Percentiles rank a stretch among this genome's conserved stretches.
These are phyloP conservation scores for Globisporangium spiculum DNA, from an alignment of 352 stramenopile species.

Conservation along the genomic window DNA sequence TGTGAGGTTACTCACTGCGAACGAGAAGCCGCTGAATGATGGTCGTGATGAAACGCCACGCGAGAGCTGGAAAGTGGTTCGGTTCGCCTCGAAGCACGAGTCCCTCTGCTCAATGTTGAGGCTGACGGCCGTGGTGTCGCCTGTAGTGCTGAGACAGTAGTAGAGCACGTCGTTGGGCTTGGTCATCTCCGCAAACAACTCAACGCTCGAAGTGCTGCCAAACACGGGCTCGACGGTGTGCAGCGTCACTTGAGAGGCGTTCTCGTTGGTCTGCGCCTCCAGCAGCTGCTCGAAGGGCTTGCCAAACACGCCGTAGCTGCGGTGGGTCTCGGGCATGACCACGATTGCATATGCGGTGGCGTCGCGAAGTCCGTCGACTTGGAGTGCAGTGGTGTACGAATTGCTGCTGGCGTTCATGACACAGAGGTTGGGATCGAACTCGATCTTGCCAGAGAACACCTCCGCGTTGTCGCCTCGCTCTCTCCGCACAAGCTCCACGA, in stretches of 20 bases:
- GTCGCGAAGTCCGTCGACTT: constrained; percentile 43
- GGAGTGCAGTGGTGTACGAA: constrained; percentile 20
- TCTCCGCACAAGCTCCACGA: constrained; percentile 24
- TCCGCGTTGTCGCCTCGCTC: constrained; percentile 13
- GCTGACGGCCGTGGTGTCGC: background rate
- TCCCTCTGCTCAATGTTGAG: background rate
- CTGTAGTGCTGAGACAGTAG: constrained; percentile 27
- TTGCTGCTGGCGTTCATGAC: background rate
- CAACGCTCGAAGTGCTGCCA: constrained; percentile 38
- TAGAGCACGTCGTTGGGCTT: constrained; percentile 60
- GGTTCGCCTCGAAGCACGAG: constrained; percentile 27
- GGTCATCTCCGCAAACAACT: constrained; percentile 47
- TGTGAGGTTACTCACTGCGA: constrained; percentile 52
- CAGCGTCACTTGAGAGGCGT: constrained; percentile 54
- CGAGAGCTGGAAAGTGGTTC: constrained; percentile 25
- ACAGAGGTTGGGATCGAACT: constrained; percentile 5
- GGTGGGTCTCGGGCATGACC: constrained; percentile 60
- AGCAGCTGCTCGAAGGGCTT: constrained; percentile 36
- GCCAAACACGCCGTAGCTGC: constrained; percentile 63
- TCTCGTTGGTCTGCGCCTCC: constrained; percentile 60
- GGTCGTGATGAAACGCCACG: background rate
- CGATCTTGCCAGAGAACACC: constrained; percentile 11
- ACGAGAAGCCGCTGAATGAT: constrained; percentile 27
- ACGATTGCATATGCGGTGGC: constrained; percentile 48
- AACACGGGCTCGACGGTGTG: constrained; percentile 23